A percentile compares a stretch with the other conserved stretches of the same genome.
Evolutionary conservation across 225 moss, liverwort and hornwort genomes (phyloP).

Genomic region (Polytrichum commune): DNA sequence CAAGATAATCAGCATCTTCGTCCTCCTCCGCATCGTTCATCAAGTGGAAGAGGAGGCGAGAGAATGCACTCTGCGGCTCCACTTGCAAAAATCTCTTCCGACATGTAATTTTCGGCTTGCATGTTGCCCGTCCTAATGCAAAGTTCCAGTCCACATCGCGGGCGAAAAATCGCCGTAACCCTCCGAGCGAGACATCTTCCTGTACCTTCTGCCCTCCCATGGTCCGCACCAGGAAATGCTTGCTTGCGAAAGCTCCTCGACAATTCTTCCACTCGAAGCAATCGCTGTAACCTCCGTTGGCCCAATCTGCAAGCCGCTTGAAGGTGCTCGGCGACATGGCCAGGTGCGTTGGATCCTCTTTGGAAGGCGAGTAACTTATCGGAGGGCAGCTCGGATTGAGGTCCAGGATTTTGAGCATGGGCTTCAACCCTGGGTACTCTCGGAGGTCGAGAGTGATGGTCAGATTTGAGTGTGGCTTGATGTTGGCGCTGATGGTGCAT

Average conservation of each 20-base stretch:
- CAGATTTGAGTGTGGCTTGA: not conserved
- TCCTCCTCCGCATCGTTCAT: conserved; percentile 4
- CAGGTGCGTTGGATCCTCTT: conserved; percentile 8
- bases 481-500: not conserved
- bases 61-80: conserved; percentile 12
- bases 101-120: conserved; percentile 8
- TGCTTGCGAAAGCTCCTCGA: conserved; percentile 6
- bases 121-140: not conserved
- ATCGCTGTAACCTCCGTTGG: not conserved
- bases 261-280: conserved; percentile 10
- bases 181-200: conserved; percentile 3
- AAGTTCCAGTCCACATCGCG: conserved; percentile 4
- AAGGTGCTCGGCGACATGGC: conserved; percentile 9
- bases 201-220: conserved; percentile 3
- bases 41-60: not conserved
- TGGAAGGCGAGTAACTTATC: conserved; percentile 4
- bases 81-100: conserved; percentile 3
- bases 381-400: not conserved
- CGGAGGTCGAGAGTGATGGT: not conserved
- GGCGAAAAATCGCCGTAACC: not conserved
- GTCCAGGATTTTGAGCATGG: conserved; percentile 2
- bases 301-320: conserved; percentile 10
- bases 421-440: conserved; percentile 7
- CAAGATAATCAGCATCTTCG: not conserved
- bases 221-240: conserved; percentile 10